A percentile compares a stretch with the other conserved stretches of the same genome.
phyloP scores from a whole-genome alignment of 1,139 yeast species.

The Suzukiozyma palmioleophila region DNA sequence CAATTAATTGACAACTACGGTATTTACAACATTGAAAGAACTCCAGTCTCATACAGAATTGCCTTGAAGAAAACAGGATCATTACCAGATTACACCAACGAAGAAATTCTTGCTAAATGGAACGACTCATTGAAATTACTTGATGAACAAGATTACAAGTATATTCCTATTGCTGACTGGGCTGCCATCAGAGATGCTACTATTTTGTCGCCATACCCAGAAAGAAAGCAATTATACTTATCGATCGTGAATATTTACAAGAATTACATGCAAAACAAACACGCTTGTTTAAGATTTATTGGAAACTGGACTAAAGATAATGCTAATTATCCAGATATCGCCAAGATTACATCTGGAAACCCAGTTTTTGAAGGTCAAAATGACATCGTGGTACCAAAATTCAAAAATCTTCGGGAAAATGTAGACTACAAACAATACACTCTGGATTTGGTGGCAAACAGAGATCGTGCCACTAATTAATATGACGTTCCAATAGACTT shows the following conservation, averaged over 20 bases:
- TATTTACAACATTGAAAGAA: slow-evolving; percentile 52
- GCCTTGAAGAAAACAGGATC: slow-evolving; percentile 71
- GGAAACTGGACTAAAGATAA: slow-evolving; percentile 30
- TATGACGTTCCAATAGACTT: slow-evolving; percentile 4
- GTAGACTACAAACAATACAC: slow-evolving; percentile 26
- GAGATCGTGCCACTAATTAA: neutral
- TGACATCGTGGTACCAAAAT: slow-evolving; percentile 23
- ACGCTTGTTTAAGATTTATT: slow-evolving; percentile 28
- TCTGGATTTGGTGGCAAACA: slow-evolving; percentile 12
- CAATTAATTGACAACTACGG: slow-evolving; percentile 61
- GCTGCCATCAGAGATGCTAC: slow-evolving; percentile 81
- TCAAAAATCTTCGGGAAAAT: slow-evolving; percentile 24
- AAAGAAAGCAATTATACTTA: slow-evolving; percentile 54
- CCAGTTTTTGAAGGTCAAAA: slow-evolving; percentile 15
- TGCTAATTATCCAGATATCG: slow-evolving; percentile 18
- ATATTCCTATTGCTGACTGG: slow-evolving; percentile 85
- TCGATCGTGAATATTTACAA: slow-evolving; percentile 51
- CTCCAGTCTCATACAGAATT: slow-evolving; percentile 74
- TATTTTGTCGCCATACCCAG: slow-evolving; percentile 42
- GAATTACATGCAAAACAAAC: slow-evolving; percentile 39
- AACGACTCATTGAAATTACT: slow-evolving; percentile 49
- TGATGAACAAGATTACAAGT: slow-evolving; percentile 50
- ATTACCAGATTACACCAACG: slow-evolving; percentile 47
- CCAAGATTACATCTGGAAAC: slow-evolving; percentile 16
- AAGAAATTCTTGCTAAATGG: slow-evolving; percentile 60